These are phyloP conservation scores for Fusarium armeniacum DNA, from an alignment of 2,329 filamentous ascomycete genomes.

Conservation along the genomic window DNA sequence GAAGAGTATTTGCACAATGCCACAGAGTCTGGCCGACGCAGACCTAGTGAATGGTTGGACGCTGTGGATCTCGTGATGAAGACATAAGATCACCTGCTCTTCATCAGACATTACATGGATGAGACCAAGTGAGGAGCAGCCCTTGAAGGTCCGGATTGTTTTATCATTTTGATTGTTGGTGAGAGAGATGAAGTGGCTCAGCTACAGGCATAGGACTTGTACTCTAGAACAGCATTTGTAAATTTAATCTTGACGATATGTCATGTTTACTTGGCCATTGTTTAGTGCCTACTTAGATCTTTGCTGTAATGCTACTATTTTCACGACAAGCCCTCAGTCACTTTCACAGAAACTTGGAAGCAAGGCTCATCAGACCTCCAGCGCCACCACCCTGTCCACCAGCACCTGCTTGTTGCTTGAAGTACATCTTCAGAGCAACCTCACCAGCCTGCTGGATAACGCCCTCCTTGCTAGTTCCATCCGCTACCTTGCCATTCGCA, in stretches of 20 bases:
- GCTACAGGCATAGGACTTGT: neutral
- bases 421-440: conserved; percentile 91
- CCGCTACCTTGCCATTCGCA: conserved; percentile 65
- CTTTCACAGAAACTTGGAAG: conserved; percentile 61
- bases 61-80: conserved; percentile 58
- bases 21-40: conserved; percentile 63
- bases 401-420: conserved; percentile 74
- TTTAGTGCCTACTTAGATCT: neutral
- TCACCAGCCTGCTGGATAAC: conserved; percentile 84
- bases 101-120: too few species aligned
- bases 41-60: conserved; percentile 71
- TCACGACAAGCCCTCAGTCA: neutral
- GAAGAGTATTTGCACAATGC: conserved; percentile 68
- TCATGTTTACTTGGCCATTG: neutral
- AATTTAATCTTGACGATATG: neutral
- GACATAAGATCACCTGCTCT: neutral
- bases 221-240: neutral
- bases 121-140: too few species aligned
- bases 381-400: conserved; percentile 60
- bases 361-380: conserved; percentile 59
- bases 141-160: neutral
- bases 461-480: conserved; percentile 81
- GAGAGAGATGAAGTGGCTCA: neutral
- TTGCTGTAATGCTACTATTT: neutral
- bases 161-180: neutral